These are phyloP conservation scores for Pseudocercospora pini-densiflorae DNA, from an alignment of 2,329 filamentous ascomycete genomes.

Conservation along the genomic window DNA sequence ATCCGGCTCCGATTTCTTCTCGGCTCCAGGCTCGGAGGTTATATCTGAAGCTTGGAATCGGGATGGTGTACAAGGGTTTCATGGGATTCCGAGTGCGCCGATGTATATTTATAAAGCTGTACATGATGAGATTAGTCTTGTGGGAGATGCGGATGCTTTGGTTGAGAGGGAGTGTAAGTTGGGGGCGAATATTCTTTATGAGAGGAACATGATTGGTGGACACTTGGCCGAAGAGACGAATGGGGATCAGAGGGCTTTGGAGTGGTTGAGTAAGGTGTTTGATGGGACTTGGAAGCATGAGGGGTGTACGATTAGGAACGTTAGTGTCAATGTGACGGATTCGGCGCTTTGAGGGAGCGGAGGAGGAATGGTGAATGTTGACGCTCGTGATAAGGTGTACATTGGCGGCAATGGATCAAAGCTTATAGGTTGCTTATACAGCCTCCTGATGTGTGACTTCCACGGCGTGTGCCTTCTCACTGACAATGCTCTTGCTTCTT, in stretches of 20 bases:
- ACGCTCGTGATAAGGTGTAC: too few species aligned
- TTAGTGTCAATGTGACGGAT: conserved; percentile 21
- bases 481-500: conserved; percentile 20
- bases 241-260: conserved; percentile 39
- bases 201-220: conserved; percentile 47
- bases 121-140: conserved; percentile 48
- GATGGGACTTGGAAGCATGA: conserved; percentile 17
- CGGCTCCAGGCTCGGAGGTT: conserved; percentile 46
- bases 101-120: conserved; percentile 56
- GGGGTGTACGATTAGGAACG: conserved; percentile 28
- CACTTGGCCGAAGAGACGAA: conserved; percentile 45
- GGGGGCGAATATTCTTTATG: conserved; percentile 47
- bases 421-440: not conserved
- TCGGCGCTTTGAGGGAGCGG: not conserved
- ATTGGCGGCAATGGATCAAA: too few species aligned
- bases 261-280: conserved; percentile 26
- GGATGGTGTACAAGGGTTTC: conserved; percentile 44
- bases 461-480: conserved; percentile 16
- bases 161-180: conserved; percentile 46
- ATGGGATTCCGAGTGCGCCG: conserved; percentile 50
- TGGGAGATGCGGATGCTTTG: conserved; percentile 49
- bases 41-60: conserved; percentile 41
- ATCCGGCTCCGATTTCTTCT: conserved; percentile 28
- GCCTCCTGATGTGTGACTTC: conserved; percentile 19
- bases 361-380: not conserved